These are phyloP conservation scores for Hypoxylon sp. DNA, from an alignment of 2,329 filamentous ascomycete genomes.

Conservation along the genomic window DNA sequence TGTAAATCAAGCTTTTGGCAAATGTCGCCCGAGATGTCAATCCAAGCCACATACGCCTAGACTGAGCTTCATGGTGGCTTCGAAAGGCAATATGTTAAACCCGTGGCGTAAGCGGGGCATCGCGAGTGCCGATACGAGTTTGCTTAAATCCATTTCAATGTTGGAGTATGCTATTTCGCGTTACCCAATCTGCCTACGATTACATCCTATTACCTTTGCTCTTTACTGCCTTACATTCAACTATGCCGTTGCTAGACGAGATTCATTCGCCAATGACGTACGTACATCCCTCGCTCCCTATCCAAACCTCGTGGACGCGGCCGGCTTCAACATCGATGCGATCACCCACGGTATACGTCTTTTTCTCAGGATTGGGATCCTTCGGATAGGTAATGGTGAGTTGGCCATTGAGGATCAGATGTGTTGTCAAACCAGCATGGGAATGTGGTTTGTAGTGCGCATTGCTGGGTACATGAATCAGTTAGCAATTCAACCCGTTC, in stretches of 20 bases:
- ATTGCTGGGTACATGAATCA: conserved; percentile 63
- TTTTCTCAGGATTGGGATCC: conserved; percentile 68
- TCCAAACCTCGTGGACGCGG: conserved; percentile 77
- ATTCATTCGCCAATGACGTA: conserved; percentile 74
- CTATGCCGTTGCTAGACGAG: background rate
- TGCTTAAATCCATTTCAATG: background rate
- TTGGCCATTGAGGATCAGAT: conserved; percentile 75
- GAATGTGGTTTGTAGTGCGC: conserved; percentile 77
- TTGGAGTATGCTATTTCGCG: background rate
- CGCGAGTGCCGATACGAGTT: background rate
- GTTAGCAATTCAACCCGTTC: conserved; percentile 41
- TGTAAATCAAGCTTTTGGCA: background rate
- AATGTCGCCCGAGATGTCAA: background rate
- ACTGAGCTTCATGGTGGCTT: background rate
- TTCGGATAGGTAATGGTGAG: conserved; percentile 77
- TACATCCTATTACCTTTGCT: background rate
- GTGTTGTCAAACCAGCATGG: conserved; percentile 75
- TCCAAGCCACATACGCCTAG: background rate
- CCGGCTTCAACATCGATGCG: conserved; percentile 77
- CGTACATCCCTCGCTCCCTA: conserved; percentile 75
- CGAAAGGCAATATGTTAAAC: background rate
- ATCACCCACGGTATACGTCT: conserved; percentile 71
- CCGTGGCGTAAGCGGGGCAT: background rate
- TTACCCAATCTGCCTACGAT: background rate
- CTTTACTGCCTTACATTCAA: conserved; percentile 4